Percentiles rank a stretch among this genome's conserved stretches.
These are phyloP conservation scores for Angophora floribunda DNA, from an alignment of 345 rosid genomes.

Conservation along the genomic window DNA sequence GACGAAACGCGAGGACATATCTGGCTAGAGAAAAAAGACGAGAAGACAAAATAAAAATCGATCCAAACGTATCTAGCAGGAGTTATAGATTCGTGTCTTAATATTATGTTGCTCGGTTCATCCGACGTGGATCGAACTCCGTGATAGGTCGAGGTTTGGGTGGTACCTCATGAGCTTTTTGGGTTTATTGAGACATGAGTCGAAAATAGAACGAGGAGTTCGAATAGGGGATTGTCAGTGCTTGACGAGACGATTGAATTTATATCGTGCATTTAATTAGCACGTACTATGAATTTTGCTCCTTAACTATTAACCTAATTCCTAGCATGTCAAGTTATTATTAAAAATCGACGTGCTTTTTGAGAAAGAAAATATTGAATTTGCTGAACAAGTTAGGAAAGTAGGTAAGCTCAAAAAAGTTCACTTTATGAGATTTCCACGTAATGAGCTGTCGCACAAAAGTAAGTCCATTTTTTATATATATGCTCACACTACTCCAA, in stretches of 20 bases:
- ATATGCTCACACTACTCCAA: background rate
- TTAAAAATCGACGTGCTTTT: background rate
- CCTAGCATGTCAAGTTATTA: background rate
- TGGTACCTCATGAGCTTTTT: background rate
- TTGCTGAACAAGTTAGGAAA: background rate
- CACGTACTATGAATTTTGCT: background rate
- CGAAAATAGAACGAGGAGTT: background rate
- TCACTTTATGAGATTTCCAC: background rate
- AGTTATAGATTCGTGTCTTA: too few species aligned
- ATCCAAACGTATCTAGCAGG: background rate
- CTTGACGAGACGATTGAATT: background rate
- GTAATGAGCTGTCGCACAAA: accelerated
- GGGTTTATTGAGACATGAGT: background rate
- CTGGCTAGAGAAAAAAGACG: background rate
- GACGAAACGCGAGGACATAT: background rate
- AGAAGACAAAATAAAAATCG: background rate
- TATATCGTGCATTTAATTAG: background rate
- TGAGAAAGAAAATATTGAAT: background rate
- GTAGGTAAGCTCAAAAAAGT: background rate
- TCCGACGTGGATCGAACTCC: background rate
- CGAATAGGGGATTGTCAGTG: too few species aligned
- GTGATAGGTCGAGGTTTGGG: too few species aligned
- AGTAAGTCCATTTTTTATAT: background rate
- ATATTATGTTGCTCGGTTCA: too few species aligned
- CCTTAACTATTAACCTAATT: background rate